phyloP scores from a whole-genome alignment of 1,139 yeast species.

The Wickerhamomyces sp. region DNA sequence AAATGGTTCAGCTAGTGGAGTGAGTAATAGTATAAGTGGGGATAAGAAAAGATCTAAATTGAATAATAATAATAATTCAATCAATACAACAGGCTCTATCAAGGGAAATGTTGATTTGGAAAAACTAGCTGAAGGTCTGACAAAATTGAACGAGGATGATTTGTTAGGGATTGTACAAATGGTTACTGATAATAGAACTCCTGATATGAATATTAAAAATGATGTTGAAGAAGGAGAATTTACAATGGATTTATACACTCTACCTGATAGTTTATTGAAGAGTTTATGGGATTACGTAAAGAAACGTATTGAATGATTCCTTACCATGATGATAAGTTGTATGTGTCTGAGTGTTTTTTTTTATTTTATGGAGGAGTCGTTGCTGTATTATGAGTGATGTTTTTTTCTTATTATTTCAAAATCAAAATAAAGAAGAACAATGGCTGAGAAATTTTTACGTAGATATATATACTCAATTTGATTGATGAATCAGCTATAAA shows the following conservation, averaged over 20 bases:
- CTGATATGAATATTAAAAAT: conserved; percentile 93
- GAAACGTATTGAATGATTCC: conserved; percentile 33
- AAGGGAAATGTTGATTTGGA: conserved; percentile 84
- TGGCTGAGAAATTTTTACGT: no score
- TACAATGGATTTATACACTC: conserved; percentile 90
- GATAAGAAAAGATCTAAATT: conserved; percentile 60
- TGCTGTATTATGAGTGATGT: not conserved
- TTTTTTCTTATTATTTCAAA: no score
- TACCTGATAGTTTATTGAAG: conserved; percentile 87
- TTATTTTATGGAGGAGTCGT: no score
- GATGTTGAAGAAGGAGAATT: conserved; percentile 97
- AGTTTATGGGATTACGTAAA: conserved; percentile 93
- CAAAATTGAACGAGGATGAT: conserved; percentile 88
- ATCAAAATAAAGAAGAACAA: no score
- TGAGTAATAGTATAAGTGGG: conserved; percentile 29
- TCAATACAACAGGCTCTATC: conserved; percentile 30
- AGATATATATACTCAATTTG: no score
- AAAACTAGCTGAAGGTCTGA: conserved; percentile 82
- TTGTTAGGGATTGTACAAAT: conserved; percentile 91
- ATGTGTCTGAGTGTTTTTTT: no score
- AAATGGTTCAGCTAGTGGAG: conserved; percentile 20
- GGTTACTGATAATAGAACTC: conserved; percentile 94
- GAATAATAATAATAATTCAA: conserved; percentile 20
- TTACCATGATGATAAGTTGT: no score
- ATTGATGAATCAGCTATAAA: no score